Percentiles rank a stretch among this genome's conserved stretches.
Evolutionary conservation across 768 basidiomycete genomes (phyloP).

Genomic region (Russula sp.): DNA sequence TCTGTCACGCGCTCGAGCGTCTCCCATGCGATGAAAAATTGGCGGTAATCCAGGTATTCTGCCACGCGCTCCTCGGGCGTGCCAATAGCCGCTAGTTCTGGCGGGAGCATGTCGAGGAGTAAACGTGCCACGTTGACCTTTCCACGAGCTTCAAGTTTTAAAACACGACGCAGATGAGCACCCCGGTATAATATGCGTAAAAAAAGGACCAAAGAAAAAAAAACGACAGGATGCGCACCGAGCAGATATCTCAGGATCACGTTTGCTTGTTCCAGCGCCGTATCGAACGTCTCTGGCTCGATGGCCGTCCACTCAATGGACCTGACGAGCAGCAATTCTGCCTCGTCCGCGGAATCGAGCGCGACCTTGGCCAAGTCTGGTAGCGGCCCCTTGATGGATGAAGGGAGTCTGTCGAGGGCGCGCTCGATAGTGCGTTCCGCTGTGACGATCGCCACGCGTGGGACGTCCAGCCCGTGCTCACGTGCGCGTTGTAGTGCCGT

Average conservation of each 20-base stretch:
- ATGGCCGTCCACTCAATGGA: conserved; percentile 94
- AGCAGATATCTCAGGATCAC: conserved; percentile 87
- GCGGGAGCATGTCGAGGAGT: conserved; percentile 53
- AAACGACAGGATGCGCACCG: conserved; percentile 40
- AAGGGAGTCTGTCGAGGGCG: conserved; percentile 43
- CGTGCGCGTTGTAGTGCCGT: conserved; percentile 66
- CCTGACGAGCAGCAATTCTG: conserved; percentile 62
- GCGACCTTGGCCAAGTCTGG: conserved; percentile 13
- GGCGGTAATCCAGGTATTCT: conserved; percentile 72
- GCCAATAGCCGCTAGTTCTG: conserved; percentile 51
- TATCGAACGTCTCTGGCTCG: conserved; percentile 59
- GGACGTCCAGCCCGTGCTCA: conserved; percentile 79
- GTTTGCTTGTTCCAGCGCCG: conserved; percentile 81
- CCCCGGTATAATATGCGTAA: not conserved
- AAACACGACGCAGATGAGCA: not conserved
- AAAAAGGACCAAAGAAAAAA: too few species aligned
- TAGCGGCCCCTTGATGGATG: conserved; percentile 9
- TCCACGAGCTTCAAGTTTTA: conserved; percentile 84
- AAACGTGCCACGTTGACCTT: conserved; percentile 60
- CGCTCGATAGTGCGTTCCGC: conserved; percentile 72
- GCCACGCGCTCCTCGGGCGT: conserved; percentile 65
- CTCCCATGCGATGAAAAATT: conserved; percentile 75
- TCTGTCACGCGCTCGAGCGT: conserved; percentile 54
- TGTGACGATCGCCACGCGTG: conserved; percentile 69
- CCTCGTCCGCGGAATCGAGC: conserved; percentile 37